Evolutionary conservation across 192 early-diverging fungal genomes (phyloP), one percentile per base, ranked within the genome.

Genomic region (Phycomyces nitens): DNA sequence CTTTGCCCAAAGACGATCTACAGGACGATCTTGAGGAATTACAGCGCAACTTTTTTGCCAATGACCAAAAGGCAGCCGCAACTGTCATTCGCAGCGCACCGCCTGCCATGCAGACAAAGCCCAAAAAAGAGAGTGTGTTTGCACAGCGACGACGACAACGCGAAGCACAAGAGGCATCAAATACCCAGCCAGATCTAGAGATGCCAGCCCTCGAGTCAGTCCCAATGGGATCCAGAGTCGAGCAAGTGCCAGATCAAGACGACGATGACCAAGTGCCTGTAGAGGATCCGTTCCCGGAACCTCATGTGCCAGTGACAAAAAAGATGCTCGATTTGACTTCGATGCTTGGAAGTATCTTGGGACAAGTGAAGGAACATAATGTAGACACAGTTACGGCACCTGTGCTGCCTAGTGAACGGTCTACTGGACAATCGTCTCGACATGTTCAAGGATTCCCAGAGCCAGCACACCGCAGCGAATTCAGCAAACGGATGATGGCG

Each of bases 11-110:
- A 55, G 40, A 20, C 18, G 70, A 77, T 39, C 56, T 60, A 9
- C 77, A 81, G 26, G 82, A 84, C 7, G 82, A 84, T 53, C 62
- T 84, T 5, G 56, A 82, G 21, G 69, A 65, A 15, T 50, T 82
- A 29, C 82, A 84, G 29, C 69, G 79, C 34, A 78, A 84, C 18
- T 84, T 84, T 51, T 67, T 75, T 38, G 68, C 54, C 9, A 70
- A 52, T 21, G 47, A 68, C 0, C 69, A 72, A 57, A 65, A 53
- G 15, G 74, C 76, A 4, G 69, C 82, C 1, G 82, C 82, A 12
- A 64, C 60, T n/a, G 72, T 77, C 20, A 40, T 74, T 24, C 54
- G 77, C 15, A 53, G 43, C 26, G 38, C 51, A 43, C 66, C 65
- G 14, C 72, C 81, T 22, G 20, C 18, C 9, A 38, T 72, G 22